These are phyloP conservation scores for Trichoderma guizhouense DNA, from an alignment of 2,329 filamentous ascomycete species.

Conservation along the genomic window DNA sequence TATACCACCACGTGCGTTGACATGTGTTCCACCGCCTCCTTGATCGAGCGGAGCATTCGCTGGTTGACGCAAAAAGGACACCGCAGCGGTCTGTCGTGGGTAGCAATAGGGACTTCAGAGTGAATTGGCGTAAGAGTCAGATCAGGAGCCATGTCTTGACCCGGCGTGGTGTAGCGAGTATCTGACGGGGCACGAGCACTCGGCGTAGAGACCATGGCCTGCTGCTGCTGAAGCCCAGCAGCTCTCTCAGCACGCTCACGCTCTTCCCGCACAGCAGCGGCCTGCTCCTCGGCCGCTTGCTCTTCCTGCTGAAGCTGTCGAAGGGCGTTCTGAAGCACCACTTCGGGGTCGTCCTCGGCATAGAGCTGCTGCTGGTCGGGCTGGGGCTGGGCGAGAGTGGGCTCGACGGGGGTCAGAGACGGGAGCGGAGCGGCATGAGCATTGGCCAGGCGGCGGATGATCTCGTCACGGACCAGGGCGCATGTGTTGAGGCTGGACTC, in stretches of 20 bases:
- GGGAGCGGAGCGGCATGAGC: constrained; percentile 23
- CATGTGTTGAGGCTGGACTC: constrained; percentile 53
- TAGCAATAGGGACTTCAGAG: constrained; percentile 44
- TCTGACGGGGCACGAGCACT: constrained; percentile 30
- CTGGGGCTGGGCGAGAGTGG: constrained; percentile 30
- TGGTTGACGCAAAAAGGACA: constrained; percentile 62
- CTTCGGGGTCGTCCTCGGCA: constrained; percentile 54
- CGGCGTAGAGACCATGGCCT: constrained; percentile 34
- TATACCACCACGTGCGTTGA: constrained; percentile 59
- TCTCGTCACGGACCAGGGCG: constrained; percentile 57
- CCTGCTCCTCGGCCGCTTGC: constrained; percentile 55
- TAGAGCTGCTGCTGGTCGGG: constrained; percentile 41
- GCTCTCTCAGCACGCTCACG: constrained; percentile 47
- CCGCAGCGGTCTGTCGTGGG: constrained; percentile 48
- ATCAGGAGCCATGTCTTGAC: constrained; percentile 37
- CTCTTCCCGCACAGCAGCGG: constrained; percentile 52
- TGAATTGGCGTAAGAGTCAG: constrained; percentile 55
- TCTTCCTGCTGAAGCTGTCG: constrained; percentile 58
- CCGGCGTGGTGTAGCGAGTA: constrained; percentile 34
- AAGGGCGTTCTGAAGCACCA: constrained; percentile 57
- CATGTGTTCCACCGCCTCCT: constrained; percentile 61
- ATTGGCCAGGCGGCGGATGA: constrained; percentile 41
- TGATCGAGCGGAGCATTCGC: constrained; percentile 57
- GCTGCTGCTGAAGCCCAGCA: constrained; percentile 27
- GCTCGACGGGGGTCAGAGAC: constrained; percentile 26